phyloP scores from a whole-genome alignment of 768 basidiomycete species.

The Heimioporus sp. region DNA sequence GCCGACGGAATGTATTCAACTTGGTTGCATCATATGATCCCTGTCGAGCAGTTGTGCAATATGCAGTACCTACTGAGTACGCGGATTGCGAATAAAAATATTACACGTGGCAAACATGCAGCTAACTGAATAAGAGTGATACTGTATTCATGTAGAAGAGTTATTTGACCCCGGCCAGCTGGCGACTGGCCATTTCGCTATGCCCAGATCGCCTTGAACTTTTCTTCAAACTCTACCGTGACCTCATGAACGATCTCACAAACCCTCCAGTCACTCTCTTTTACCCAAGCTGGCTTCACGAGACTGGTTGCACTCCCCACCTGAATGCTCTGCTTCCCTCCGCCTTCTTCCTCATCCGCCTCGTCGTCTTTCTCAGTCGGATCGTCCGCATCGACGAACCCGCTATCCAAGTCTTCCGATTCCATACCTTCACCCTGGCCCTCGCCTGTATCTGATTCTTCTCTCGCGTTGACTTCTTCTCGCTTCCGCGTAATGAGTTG shows the following conservation, averaged over 20 bases:
- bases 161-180: too few relatives aligned
- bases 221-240: conserved; percentile 50
- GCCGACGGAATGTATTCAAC: too few relatives aligned
- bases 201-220: conserved; percentile 67
- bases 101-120: too few relatives aligned
- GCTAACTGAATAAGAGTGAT: too few relatives aligned
- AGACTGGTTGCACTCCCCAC: conserved; percentile 5
- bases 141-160: too few relatives aligned
- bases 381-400: conserved; percentile 29
- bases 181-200: conserved; percentile 10
- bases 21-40: too few relatives aligned
- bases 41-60: too few relatives aligned
- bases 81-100: too few relatives aligned
- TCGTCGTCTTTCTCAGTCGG: conserved; percentile 24
- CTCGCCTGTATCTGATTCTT: conserved; percentile 14
- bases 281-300: conserved; percentile 36
- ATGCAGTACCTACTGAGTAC: too few relatives aligned
- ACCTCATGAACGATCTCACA: conserved; percentile 47
- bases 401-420: conserved; percentile 30
- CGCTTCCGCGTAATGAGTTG: conserved; percentile 38
- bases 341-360: conserved; percentile 20
- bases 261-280: conserved; percentile 52
- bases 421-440: conserved; percentile 1
- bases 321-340: conserved; percentile 4
- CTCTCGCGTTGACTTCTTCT: conserved; percentile 8